Conservation (phyloP, 116 monocot genomes). For the Thalassia testudinum region DNA sequence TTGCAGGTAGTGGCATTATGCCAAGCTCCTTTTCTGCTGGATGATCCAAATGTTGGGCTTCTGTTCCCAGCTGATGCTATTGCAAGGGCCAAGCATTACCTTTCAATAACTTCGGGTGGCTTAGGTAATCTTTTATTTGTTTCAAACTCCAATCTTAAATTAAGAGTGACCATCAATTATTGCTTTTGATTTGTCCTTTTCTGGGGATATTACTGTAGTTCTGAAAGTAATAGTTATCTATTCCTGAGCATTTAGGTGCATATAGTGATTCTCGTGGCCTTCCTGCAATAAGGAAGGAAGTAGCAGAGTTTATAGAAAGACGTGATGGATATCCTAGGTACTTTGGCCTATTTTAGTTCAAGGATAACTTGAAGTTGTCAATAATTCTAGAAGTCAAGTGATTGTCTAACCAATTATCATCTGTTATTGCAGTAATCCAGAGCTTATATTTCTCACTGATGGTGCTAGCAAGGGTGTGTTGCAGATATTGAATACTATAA, state of each 20-base stretch:
- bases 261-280: slow-evolving; percentile 97
- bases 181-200: too few species aligned
- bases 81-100: slow-evolving; percentile 83
- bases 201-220: too few species aligned
- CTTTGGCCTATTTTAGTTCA: not conserved
- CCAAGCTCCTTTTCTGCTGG: slow-evolving; percentile 90
- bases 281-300: slow-evolving; percentile 86
- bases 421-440: slow-evolving; percentile 80
- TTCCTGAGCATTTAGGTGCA: slow-evolving; percentile 42
- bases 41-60: slow-evolving; percentile 89
- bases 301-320: slow-evolving; percentile 88
- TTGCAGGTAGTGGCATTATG: slow-evolving; percentile 84
- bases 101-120: slow-evolving; percentile 86
- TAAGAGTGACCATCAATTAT: too few species aligned
- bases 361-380: not conserved
- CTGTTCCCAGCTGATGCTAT: slow-evolving; percentile 95
- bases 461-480: slow-evolving; percentile 99
- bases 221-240: not conserved
- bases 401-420: not conserved
- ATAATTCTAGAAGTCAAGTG: not conserved
- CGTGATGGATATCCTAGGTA: slow-evolving; percentile 98
- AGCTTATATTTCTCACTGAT: slow-evolving; percentile 91
- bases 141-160: slow-evolving; percentile 1
- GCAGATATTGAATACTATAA: slow-evolving; percentile 79
- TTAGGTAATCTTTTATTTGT: slow-evolving; percentile 36